These are phyloP conservation scores for Leptosphaerulina australis DNA, from an alignment of 2,329 filamentous ascomycete genomes.

Conservation along the genomic window DNA sequence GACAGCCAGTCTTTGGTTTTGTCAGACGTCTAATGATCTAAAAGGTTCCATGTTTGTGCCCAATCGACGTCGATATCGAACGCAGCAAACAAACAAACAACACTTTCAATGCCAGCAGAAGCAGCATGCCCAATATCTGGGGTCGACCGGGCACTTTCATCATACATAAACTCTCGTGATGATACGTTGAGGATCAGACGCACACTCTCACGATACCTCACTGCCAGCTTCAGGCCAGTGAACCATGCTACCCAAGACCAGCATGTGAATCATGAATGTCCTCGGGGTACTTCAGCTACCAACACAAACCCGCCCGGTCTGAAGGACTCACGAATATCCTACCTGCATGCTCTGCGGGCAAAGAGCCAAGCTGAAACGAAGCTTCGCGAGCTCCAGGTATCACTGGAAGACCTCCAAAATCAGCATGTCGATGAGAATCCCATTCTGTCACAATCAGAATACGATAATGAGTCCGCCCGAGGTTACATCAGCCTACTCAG, in stretches of 20 bases:
- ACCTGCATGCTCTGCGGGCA: slow-evolving; percentile 54
- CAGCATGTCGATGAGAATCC: slow-evolving; percentile 32
- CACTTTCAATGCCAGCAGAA: slow-evolving; percentile 28
- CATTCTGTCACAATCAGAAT: slow-evolving; percentile 38
- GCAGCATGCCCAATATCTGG: slow-evolving; percentile 46
- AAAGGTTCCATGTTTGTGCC: background rate
- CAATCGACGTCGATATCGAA: background rate
- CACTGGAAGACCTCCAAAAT: slow-evolving; percentile 40
- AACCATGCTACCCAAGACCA: slow-evolving; percentile 35
- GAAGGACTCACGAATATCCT: slow-evolving; percentile 52
- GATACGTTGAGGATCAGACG: slow-evolving; percentile 47
- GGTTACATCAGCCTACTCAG: slow-evolving; percentile 54
- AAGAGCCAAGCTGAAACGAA: slow-evolving; percentile 50
- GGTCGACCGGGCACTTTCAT: slow-evolving; percentile 44
- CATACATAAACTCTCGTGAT: slow-evolving; percentile 46
- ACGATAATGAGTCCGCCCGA: slow-evolving; percentile 36
- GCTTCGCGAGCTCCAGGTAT: slow-evolving; percentile 41
- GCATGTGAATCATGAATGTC: slow-evolving; percentile 43
- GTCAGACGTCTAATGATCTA: background rate
- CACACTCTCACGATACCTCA: slow-evolving; percentile 41
- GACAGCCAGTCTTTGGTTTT: background rate
- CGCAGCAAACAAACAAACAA: slow-evolving; percentile 1
- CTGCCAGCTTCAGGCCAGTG: slow-evolving; percentile 37
- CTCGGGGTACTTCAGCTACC: slow-evolving; percentile 30
- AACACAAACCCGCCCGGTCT: slow-evolving; percentile 47